Base-by-base conservation (phyloP, 2,329 filamentous ascomycete species). In the Talaromyces sp. region DNA sequence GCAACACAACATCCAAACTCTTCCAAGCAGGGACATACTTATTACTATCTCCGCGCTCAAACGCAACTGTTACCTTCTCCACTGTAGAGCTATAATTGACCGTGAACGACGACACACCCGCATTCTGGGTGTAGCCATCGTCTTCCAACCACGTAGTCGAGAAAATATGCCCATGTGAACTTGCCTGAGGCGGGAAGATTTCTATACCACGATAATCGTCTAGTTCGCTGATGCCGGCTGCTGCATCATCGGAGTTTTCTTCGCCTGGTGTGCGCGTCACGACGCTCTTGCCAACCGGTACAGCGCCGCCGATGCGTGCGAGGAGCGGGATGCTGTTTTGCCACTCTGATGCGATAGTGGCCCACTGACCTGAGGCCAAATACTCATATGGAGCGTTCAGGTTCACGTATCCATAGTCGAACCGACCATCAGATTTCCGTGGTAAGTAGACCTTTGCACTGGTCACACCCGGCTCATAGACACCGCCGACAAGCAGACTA, bases 381-480 rank as follows among this genome's bases (percentile, higher is more conserved):
- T 87, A 83, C 62, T 87, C 81, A 68, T 87, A 85, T 0, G 88
- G 86, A 0, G 82, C 78, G 60, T 88, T 88, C 41, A 87, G 74
- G 70, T 90, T 90, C 31, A 90, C 69, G 72, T 83, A 91, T 0
- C 88, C 86, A 6, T 82, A 79, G 31, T 87, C 84, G 0, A 78
- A 77, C 0, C 72, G 75, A 13, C 33, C 56, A 9, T 43, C 56
- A 4, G 67, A 66, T 60, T 78, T 77, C 27, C 78, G 79, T 0
- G 89, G 89, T 0, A 91, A 82, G 69, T 92, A 92, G 9, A 92
- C 77, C 11, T 77, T 82, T 0, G 84, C 85, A 11, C 77, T 80
- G 24, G 75, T 81, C 1, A 81, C 79, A 3, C 85, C 87, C 0
- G 87, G 78, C 69, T 88, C 83, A 70, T 89, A 91, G 0, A 91